A percentile compares a stretch with the other conserved stretches of the same genome.
Conservation (phyloP, 2,329 filamentous ascomycete genomes). For the Botryotinia globosa region DNA sequence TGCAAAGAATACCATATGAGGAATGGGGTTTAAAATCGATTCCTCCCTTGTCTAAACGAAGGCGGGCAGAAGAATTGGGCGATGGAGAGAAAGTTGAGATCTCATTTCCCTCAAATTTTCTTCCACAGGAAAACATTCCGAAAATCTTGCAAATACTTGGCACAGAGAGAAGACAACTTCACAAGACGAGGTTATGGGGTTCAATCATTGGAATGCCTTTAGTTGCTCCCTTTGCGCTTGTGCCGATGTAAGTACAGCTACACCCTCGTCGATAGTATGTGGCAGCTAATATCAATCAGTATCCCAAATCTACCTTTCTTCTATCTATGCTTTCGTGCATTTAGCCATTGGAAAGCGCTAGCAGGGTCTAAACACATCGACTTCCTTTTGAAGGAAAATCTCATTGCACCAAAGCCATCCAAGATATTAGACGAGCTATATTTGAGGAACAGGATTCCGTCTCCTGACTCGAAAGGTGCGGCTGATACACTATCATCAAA, state of each 20-base stretch:
- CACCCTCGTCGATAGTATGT: not conserved
- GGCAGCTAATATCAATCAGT: slow-evolving; percentile 45
- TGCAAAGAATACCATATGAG: slow-evolving; percentile 88
- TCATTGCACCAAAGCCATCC: slow-evolving; percentile 65
- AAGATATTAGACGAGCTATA: slow-evolving; percentile 74
- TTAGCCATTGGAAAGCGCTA: slow-evolving; percentile 87
- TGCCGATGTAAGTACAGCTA: slow-evolving; percentile 70
- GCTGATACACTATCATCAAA: slow-evolving; percentile 15
- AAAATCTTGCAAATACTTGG: slow-evolving; percentile 67
- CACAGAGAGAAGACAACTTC: slow-evolving; percentile 75
- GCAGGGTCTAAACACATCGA: slow-evolving; percentile 81
- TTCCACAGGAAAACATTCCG: slow-evolving; percentile 62
- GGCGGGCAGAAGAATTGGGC: slow-evolving; percentile 60
- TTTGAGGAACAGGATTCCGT: slow-evolving; percentile 32
- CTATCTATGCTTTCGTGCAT: slow-evolving; percentile 87
- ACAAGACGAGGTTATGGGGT: slow-evolving; percentile 74
- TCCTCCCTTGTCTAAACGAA: slow-evolving; percentile 70
- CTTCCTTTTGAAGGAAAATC: slow-evolving; percentile 71
- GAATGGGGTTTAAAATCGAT: slow-evolving; percentile 98
- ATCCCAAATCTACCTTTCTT: slow-evolving; percentile 96
- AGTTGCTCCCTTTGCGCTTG: slow-evolving; percentile 73
- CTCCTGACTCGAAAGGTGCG: slow-evolving; percentile 15
- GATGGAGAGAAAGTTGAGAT: slow-evolving; percentile 67
- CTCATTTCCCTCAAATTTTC: slow-evolving; percentile 69
- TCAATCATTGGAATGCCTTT: slow-evolving; percentile 81